phyloP scores from a whole-genome alignment of 768 basidiomycete genomes.

The Dendrothele bispora region DNA sequence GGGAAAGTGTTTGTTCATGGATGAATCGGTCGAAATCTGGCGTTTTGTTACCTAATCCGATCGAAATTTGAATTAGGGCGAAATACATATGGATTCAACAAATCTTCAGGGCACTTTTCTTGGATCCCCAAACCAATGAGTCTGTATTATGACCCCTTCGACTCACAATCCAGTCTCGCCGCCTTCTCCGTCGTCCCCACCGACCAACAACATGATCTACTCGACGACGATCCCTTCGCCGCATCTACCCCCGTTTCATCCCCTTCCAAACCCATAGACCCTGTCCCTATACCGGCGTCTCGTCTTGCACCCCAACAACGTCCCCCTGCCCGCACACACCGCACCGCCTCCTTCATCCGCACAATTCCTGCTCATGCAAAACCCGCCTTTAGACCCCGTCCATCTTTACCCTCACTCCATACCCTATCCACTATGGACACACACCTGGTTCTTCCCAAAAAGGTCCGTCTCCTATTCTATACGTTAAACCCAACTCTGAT shows the following conservation, averaged over 20 bases:
- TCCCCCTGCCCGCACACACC: constrained; percentile 9
- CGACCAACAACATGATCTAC: constrained; percentile 33
- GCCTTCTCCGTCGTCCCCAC: constrained; percentile 1
- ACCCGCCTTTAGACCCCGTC: constrained; percentile 48
- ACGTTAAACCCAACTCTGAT: constrained; percentile 6
- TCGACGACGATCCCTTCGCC: constrained; percentile 78
- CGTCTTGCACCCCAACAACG: constrained; percentile 10
- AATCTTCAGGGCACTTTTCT: too few species aligned
- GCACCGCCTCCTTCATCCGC: constrained; percentile 16
- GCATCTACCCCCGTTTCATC: constrained; percentile 27
- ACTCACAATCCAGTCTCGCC: background rate
- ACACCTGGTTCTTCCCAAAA: constrained; percentile 43
- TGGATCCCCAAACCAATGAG: too few species aligned
- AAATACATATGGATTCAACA: too few species aligned
- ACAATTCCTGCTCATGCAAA: constrained; percentile 26
- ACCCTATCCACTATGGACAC: constrained; percentile 51
- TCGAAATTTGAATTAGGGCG: background rate
- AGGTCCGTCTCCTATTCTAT: constrained; percentile 35
- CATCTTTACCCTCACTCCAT: constrained; percentile 51
- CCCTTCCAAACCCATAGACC: constrained; percentile 10
- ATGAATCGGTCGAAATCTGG: too few species aligned
- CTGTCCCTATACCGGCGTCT: constrained; percentile 12
- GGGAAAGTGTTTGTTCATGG: constrained; percentile 51
- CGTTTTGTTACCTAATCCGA: too few species aligned
- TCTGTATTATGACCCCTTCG: constrained; percentile 4